Base-by-base conservation (phyloP, 2,329 filamentous ascomycete genomes). In the Phyllachora maydis region DNA sequence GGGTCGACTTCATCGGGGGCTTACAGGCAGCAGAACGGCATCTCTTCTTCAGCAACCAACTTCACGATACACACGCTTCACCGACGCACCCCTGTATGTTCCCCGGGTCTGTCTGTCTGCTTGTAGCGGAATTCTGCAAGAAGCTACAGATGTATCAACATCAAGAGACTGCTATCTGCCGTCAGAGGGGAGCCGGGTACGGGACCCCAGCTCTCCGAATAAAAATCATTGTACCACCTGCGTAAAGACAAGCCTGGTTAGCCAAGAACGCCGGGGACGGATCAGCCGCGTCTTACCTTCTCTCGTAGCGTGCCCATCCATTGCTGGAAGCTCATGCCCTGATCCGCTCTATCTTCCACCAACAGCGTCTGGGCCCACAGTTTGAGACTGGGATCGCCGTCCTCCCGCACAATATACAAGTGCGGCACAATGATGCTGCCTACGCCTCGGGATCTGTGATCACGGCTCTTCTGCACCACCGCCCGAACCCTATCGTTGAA, bases 321-420 rank as follows among this genome's bases (percentile, higher is more conserved):
- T 52, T 95, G 85, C 38, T 74, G 73, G 41, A 88, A 72, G 44
- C 83, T 91, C 51, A 91, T 72, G 23, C 82, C 75, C 52, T 93
- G 82, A 45, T 98, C 88, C 26, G 85, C 81, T 34, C 85, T 63
- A 50, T 98, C 88, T 50, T 98, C 88, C 22, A 98, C 75, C 38
- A 98, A 55, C 48, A 95, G 58, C 20, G 88, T 93, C 58, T 93
- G 85, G 21, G 88, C 88, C 88, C 88, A 98, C 32, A 95, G 56
- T 51, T 90, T 83, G 45, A 98, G 55, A 39, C 78, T 85, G 16
- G 88, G 88, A 52, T 98, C 88, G 24, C 88, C 88, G 41, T 95
- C 88, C 48, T 95, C 85, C 38, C 83, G 71, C 30, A 95, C 76
- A 37, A 95, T 63, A 45, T 95, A 98, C 27, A 98, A 56, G 40